These are phyloP conservation scores for Trichoderma parareesei DNA, from an alignment of 495 filamentous ascomycete species.

Conservation along the genomic window DNA sequence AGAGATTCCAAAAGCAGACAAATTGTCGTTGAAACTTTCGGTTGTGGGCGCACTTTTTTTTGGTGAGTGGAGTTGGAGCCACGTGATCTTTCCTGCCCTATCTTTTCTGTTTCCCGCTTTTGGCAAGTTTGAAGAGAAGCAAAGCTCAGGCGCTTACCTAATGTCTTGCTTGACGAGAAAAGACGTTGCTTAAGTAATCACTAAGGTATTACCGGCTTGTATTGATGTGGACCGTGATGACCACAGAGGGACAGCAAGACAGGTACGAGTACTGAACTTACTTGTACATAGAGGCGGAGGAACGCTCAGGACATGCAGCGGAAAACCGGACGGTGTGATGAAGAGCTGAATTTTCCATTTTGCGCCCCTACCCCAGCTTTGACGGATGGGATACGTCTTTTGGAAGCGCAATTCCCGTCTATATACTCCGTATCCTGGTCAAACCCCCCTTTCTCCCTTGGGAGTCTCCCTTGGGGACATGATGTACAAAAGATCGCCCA, in stretches of 20 bases:
- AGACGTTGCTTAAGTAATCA: too few relatives aligned
- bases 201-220: too few relatives aligned
- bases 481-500: background rate
- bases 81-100: slow-evolving; percentile 10
- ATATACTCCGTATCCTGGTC: background rate
- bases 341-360: background rate
- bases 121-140: too few relatives aligned
- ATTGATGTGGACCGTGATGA: too few relatives aligned
- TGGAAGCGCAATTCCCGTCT: background rate
- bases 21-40: background rate
- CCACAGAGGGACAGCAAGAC: background rate
- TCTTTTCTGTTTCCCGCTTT: background rate
- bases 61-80: background rate
- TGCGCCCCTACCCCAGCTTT: background rate
- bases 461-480: background rate
- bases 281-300: too few relatives aligned
- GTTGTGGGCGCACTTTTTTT: slow-evolving; percentile 9
- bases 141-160: too few relatives aligned
- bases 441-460: background rate
- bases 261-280: too few relatives aligned
- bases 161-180: too few relatives aligned
- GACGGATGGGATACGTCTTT: background rate
- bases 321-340: background rate
- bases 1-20: background rate
- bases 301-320: background rate